Percentiles rank a stretch among this genome's conserved stretches.
These are phyloP conservation scores for Neonothopanus nambi DNA, from an alignment of 1,284 basidiomycete species.

Conservation along the genomic window DNA sequence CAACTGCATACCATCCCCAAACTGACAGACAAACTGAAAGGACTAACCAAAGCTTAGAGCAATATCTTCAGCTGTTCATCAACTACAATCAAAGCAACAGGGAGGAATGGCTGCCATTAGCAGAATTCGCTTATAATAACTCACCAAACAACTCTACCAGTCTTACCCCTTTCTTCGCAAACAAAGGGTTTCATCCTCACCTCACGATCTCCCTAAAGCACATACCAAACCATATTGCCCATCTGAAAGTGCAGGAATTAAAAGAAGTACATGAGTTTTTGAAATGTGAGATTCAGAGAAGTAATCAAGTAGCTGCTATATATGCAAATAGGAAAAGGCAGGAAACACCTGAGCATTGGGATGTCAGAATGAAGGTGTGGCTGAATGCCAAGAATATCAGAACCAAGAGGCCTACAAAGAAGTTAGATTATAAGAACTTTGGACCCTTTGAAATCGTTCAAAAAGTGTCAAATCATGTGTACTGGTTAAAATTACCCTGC, in stretches of 20 bases:
- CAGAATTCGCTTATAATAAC: not conserved
- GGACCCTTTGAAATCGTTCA: conserved; percentile 19
- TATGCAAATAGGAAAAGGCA: not conserved
- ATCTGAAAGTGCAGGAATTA: not conserved
- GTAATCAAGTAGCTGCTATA: not conserved
- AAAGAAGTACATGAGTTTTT: not conserved
- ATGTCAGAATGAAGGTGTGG: conserved; percentile 7
- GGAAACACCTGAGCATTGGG: conserved; percentile 1
- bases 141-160: not conserved
- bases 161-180: not conserved
- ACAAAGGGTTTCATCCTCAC: conserved; percentile 4
- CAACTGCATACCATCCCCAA: conserved; percentile 8
- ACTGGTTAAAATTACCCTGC: conserved; percentile 7
- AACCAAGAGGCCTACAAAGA: conserved; percentile 16
- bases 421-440: conserved; percentile 8
- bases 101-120: too few species aligned
- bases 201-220: not conserved
- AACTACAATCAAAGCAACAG: conserved; percentile 8
- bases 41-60: conserved; percentile 3
- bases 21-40: conserved; percentile 11
- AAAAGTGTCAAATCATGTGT: conserved; percentile 18
- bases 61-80: conserved; percentile 6
- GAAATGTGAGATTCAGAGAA: not conserved
- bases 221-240: conserved; percentile 2
- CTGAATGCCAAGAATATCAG: conserved; percentile 7